Conservation (phyloP, 2,329 filamentous ascomycete genomes). For the Fusarium verticillioides region DNA sequence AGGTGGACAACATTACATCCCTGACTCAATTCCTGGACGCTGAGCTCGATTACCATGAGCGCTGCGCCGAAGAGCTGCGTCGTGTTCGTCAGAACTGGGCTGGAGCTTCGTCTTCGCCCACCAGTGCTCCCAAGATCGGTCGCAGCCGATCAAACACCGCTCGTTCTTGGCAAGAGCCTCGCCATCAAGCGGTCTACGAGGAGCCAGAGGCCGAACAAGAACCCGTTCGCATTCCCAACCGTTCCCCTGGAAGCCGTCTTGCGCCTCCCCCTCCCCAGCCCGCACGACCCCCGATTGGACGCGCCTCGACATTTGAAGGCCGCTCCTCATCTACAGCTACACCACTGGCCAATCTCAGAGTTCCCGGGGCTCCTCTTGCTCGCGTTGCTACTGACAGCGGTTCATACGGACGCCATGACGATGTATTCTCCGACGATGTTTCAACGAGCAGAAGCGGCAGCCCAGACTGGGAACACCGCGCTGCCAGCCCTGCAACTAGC, state of each 20-base stretch:
- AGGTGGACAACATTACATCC: conserved; percentile 83
- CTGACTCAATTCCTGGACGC: conserved; percentile 85
- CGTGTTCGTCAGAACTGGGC: conserved; percentile 62
- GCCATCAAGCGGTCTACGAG: conserved; percentile 48
- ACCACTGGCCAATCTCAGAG: conserved; percentile 41
- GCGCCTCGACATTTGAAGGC: conserved; percentile 55
- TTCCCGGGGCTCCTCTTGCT: conserved; percentile 53
- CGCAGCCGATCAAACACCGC: conserved; percentile 62
- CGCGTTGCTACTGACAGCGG: conserved; percentile 54
- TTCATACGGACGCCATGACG: conserved; percentile 46
- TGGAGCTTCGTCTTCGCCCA: conserved; percentile 41
- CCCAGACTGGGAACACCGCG: conserved; percentile 60
- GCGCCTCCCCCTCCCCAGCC: conserved; percentile 50
- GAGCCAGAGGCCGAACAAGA: conserved; percentile 46
- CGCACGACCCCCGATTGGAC: conserved; percentile 51
- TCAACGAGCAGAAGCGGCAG: conserved; percentile 64
- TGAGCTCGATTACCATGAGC: conserved; percentile 90
- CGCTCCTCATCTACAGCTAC: conserved; percentile 33
- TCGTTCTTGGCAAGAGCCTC: conserved; percentile 57
- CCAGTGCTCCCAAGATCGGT: conserved; percentile 30
- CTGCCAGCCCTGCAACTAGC: conserved; percentile 67
- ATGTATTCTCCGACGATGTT: conserved; percentile 63
- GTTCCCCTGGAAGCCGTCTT: conserved; percentile 51
- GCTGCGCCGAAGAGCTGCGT: conserved; percentile 84
- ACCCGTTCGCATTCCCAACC: conserved; percentile 58